Evolutionary conservation across 1,139 yeast genomes (phyloP).

Genomic region (Taphrina sp.): DNA sequence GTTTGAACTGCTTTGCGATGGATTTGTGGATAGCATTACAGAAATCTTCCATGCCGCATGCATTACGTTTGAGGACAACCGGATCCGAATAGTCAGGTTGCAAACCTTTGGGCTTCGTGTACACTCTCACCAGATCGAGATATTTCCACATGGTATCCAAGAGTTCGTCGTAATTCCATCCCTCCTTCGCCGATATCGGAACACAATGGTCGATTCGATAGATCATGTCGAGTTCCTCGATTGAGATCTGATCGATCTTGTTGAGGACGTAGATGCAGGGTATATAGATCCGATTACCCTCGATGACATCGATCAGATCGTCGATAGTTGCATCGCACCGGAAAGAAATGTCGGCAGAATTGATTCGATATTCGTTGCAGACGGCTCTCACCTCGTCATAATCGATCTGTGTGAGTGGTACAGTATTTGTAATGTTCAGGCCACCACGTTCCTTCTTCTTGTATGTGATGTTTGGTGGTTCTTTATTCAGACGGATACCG

Average conservation of each 20-base stretch:
- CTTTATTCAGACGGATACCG: slow-evolving; percentile 86
- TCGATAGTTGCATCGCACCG: slow-evolving; percentile 96
- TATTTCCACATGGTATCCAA: slow-evolving; percentile 93
- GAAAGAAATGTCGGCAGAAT: slow-evolving; percentile 95
- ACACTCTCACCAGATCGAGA: slow-evolving; percentile 84
- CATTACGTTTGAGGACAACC: slow-evolving; percentile 77
- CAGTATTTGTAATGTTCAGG: slow-evolving; percentile 85
- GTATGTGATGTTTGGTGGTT: slow-evolving; percentile 84
- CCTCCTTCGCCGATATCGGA: slow-evolving; percentile 91
- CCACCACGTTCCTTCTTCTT: slow-evolving; percentile 96
- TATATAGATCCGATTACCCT: slow-evolving; percentile 85
- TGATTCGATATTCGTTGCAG: slow-evolving; percentile 88
- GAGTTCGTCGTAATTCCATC: slow-evolving; percentile 95
- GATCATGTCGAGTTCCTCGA: slow-evolving; percentile 85
- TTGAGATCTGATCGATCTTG: slow-evolving; percentile 90
- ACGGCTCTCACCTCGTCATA: slow-evolving; percentile 93
- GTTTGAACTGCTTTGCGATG: slow-evolving; percentile 86
- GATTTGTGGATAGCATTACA: slow-evolving; percentile 96
- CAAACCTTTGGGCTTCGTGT: slow-evolving; percentile 93
- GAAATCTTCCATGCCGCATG: slow-evolving; percentile 87
- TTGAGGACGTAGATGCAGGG: slow-evolving; percentile 93
- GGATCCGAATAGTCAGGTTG: slow-evolving; percentile 94
- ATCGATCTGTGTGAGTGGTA: slow-evolving; percentile 85
- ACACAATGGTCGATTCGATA: slow-evolving; percentile 94
- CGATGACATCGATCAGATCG: slow-evolving; percentile 50